phyloP scores from a whole-genome alignment of 192 early-diverging fungal species.

The Physocladia obscura region DNA sequence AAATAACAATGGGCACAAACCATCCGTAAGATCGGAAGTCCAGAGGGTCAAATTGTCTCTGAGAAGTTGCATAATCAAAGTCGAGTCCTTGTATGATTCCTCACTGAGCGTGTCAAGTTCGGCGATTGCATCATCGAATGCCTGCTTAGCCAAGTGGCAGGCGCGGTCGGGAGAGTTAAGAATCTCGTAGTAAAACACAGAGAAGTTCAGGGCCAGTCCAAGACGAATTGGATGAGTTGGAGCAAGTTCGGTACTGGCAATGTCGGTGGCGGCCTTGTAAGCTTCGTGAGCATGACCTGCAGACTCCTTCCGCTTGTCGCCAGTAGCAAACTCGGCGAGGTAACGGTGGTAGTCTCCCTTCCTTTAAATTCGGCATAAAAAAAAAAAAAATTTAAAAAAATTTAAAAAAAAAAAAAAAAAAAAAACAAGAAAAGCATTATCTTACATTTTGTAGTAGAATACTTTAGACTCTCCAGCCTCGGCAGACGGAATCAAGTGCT shows the following conservation, averaged over 20 bases:
- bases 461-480: conserved; percentile 97
- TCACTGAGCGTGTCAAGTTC: conserved; percentile 98
- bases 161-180: conserved; percentile 96
- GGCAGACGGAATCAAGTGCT: conserved; percentile 87
- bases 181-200: conserved; percentile 99
- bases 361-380: conserved; percentile 49
- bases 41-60: conserved; percentile 99
- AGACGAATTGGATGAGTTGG: conserved; percentile 99
- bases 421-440: conserved; percentile 20
- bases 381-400: conserved; percentile 1
- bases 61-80: conserved; percentile 98
- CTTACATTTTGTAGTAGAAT: conserved; percentile 99
- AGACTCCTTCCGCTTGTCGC: conserved; percentile 80
- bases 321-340: conserved; percentile 94
- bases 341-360: conserved; percentile 99
- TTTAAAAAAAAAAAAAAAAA: conserved; percentile 5
- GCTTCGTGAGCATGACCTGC: conserved; percentile 84
- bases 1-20: conserved; percentile 44
- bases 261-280: conserved; percentile 93
- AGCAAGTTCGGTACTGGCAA: conserved; percentile 90
- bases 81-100: conserved; percentile 99
- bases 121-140: conserved; percentile 98
- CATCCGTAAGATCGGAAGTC: conserved; percentile 95
- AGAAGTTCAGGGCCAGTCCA: conserved; percentile 97
- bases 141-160: conserved; percentile 94